phyloP scores from a whole-genome alignment of 768 basidiomycete genomes.

The Leucogyrophana mollusca region DNA sequence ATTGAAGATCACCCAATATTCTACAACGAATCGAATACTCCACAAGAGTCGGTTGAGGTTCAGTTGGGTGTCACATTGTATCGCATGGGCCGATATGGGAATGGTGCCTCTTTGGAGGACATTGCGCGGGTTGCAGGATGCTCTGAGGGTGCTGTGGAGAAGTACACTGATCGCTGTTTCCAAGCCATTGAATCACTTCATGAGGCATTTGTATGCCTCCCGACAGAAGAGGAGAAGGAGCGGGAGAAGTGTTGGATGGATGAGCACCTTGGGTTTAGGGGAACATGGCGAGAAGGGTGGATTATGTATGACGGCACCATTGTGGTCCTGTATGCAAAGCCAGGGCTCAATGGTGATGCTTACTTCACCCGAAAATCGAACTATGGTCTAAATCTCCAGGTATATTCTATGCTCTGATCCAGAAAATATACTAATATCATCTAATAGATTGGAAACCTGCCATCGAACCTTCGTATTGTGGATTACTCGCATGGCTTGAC shows the following conservation, averaged over 20 bases:
- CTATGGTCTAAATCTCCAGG: constrained; percentile 36
- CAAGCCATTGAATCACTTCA: constrained; percentile 30
- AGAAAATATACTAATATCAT: background rate
- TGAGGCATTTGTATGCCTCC: constrained; percentile 25
- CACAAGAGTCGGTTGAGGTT: constrained; percentile 27
- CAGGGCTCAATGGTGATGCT: constrained; percentile 29
- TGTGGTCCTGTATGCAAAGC: constrained; percentile 26
- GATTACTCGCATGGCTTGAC: constrained; percentile 33
- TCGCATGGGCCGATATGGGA: constrained; percentile 28
- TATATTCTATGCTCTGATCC: too few species aligned
- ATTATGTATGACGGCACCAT: constrained; percentile 37
- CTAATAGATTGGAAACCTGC: constrained; percentile 34
- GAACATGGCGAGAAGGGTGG: constrained; percentile 35
- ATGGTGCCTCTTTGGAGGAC: constrained; percentile 28
- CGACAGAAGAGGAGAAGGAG: constrained; percentile 32
- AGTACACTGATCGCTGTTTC: constrained; percentile 28
- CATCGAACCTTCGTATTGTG: constrained; percentile 23
- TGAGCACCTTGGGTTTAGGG: constrained; percentile 26
- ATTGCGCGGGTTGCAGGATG: constrained; percentile 24
- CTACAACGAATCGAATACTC: constrained; percentile 22
- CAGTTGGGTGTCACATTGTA: constrained; percentile 31
- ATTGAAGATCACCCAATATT: constrained; percentile 30
- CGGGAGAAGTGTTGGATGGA: constrained; percentile 36
- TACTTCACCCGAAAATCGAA: constrained; percentile 35
- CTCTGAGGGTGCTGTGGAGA: constrained; percentile 28